Base-by-base conservation (phyloP, 2,329 filamentous ascomycete genomes). In the Cordyceps javanica region DNA sequence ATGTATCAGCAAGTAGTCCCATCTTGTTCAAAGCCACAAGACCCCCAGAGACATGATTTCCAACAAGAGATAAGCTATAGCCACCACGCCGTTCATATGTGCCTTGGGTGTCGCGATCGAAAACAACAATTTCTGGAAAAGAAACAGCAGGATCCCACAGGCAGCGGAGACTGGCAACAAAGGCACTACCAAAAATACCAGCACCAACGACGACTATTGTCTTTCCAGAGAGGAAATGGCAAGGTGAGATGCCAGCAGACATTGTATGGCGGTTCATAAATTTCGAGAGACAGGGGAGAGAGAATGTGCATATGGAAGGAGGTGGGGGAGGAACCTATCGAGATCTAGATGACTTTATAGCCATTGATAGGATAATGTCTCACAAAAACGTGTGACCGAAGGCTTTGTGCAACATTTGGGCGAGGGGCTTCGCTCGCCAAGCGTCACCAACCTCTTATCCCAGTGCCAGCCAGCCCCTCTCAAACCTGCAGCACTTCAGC, bases 101-200 rank as follows among this genome's bases (percentile, higher is more conserved):
- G 19, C 73, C 67, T 38, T 64, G 58, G 11, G 66, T 60, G 53
- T 77, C 74, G 26, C 76, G 73, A 26, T 79, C 76, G 61, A 73
- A 75, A 50, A 78, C 67, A 46, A 66, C 63, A 45, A 78, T 64
- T 4, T 61, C 65, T 1, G 75, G 75, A 0, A 68, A 66, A 23
- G 63, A 59, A 34, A 65, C 50, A 0, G 57, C 53, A 2, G 66
- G 59, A n/a, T 68, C 59, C 72, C 75, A 78, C 3, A 70, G 67
- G 51, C 72, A 72, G 34, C 66, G 68, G 9, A 79, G 64, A 14
- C 73, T 69, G 50, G 71, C 63, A 26, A 69, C 71, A 56, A 79
- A 78, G 7, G 74, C 65, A 11, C 74, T 69, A 5, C 77, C 75
- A 10, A 75, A 71, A 23, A 78, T 68, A 28, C 77, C 77, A 21